Base-by-base conservation (phyloP, 345 rosid species). In the Euphorbia peplus region DNA sequence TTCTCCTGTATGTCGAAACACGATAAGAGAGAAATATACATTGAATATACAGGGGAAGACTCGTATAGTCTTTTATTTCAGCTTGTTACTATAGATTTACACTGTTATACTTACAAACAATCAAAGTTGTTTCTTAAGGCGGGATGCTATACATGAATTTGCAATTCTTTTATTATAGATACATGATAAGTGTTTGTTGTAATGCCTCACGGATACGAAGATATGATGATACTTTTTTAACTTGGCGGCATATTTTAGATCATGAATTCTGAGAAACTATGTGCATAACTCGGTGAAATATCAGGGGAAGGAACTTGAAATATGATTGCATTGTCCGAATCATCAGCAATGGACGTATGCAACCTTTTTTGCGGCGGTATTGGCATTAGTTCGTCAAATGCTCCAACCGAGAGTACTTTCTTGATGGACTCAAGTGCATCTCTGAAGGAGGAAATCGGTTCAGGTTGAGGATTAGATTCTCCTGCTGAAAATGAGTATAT, bases 351-450 rank as follows among this genome's bases (percentile, higher is more conserved):
- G n/a, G 73, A 76, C 25, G 54, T 18, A 39, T 26, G 68, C 15
- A 39, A 41, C 63, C 42, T 73, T 67, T 73, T 77, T 39, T 26
- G 51, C 29, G 72, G 60, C 14, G 68, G 50, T 6, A 44, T 24
- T 15, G 70, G 70, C 60, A 59, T 15, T 35, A 35, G 57, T 53
- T 64, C 63, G 26, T 35, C 55, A 60, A 81, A 63, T 28, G 66
- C 73, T 28, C 76, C 83, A 5, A 76, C 41, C 0, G 72, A 73
- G 24, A 78, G 80, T 12, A 54, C 73, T 29, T 70, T 74, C 50
- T 69, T 60, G 41, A 77, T 57, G 69, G 78, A 76, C 13, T 76
- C 78, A 7, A 67, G 70, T 24, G 75, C 67, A 41, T 60, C 73
- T 62, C 44, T 50, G 60, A 64, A 22, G 26, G 68, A 35, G 51